Base-by-base conservation (phyloP, 2,329 filamentous ascomycete species). In the Coleophoma crateriformis region DNA sequence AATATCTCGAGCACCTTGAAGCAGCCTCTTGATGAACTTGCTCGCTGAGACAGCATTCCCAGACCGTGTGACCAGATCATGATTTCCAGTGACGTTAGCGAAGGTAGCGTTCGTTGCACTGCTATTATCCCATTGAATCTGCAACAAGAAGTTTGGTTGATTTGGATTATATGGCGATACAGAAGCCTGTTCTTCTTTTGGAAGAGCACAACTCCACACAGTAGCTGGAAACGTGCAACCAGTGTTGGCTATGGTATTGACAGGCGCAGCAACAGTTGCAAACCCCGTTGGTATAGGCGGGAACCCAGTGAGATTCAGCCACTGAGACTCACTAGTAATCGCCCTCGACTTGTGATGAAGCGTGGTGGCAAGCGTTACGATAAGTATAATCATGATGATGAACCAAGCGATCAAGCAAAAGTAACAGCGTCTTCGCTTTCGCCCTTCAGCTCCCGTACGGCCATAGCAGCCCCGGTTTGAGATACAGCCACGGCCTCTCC, bases 211-310 rank as follows among this genome's bases (percentile, higher is more conserved):
- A 63, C 87, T 95, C 91, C 91, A 97, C 48, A 94, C 67, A 0
- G 87, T 88, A 3, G 81, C 74, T 1, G 86, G 86, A 7, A 76
- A 72, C 4, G 91, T 82, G 58, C 91, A 97, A 7, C 79, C 81
- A 19, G 79, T 80, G 48, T 81, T 77, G n/a, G 80, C 71, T 2
- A 77, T 70, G 0, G 78, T 77, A 45, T 86, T 82, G 57, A 88
- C 79, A 0, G 90, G 82, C 5, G 85, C 86, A 14, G 87, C 80
- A 14, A 96, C 78, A 0, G 89, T 95, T 53, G 88, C 77, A 15
- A 92, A 77, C 0, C 91, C 92, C 0, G 88, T 92, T 2, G 88
- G 89, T 61, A 96, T 88, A 0, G 90, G 86, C 15, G 91, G 91
- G 58, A 88, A 96, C 46, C 84, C 83, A 1, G 91, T 95, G 53